Evolutionary conservation across 495 filamentous ascomycete genomes (phyloP), one percentile per base, ranked within the genome.

Genomic region (Penicillium angulare): DNA sequence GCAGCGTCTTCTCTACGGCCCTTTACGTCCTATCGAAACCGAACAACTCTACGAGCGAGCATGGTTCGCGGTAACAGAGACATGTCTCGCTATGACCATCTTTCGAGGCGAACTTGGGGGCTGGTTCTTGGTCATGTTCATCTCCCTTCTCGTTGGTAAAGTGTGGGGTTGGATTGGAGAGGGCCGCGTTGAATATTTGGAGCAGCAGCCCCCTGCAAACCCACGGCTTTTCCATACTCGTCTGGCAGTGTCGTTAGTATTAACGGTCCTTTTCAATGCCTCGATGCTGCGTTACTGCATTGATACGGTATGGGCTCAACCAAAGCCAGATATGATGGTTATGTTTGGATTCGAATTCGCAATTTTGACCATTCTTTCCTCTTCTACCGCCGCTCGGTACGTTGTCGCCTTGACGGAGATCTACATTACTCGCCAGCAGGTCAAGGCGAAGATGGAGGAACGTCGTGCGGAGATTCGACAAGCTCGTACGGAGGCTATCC

Each of bases 331-430:
- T 46, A 97, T 98, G 89, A 98, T 98, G 95, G 89, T 98, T 48
- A 97, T 97, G 91, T 98, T 98, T 62, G 85, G 91, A 15, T 97
- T 98, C 59, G 93, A 98, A 66, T 98, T 97, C 58, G 90, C 91
- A 10, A 82, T 98, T 50, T 69, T 97, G 50, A 75, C 83, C 3
- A 84, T 95, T 9, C 82, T 84, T 23, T 95, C 95, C 1, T 71
- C 83, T 17, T 92, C 92, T 21, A 96, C 90, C 7, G 72, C 80
- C 15, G 73, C 82, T 43, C 82, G 91, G 44, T 98, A 97, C 68
- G 61, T 78, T 22, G 75, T 98, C 21, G 87, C 86, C n/a, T 65
- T 97, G 42, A 74, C 82, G 3, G 93, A 97, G 61, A 83, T 86
- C 49, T 79, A 79, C 36, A 82, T 96, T 49, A 83, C 83, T 50